Base-by-base conservation (phyloP, 1,284 basidiomycete genomes). In the Megacollybia platyphylla region DNA sequence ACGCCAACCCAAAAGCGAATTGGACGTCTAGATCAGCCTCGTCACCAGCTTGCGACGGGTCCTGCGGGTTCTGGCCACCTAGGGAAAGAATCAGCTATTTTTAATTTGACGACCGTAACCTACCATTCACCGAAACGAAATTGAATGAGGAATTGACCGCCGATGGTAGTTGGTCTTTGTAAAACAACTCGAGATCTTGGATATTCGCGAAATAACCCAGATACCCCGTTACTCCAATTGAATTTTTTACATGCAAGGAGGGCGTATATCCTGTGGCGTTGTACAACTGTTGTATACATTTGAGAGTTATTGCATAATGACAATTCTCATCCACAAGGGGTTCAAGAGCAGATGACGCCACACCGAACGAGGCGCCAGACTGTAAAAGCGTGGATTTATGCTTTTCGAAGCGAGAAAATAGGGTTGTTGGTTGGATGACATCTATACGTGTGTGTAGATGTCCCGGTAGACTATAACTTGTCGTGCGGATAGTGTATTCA, bases 11-110 rank as follows among this genome's bases (percentile, higher is more conserved):
- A 48, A 73, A 78, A 1, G 68, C 79, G 61, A 71, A 82, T 55
- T 79, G 81, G 5, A 64, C 69, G 55, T 84, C 87, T 47, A 89
- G 59, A 51, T 85, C 70, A 9, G 84, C 85, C 57, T 89, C 86
- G 4, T 52, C 55, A 1, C 81, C 83, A 8, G 81, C 73, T 13
- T 61, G 59, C 0, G 57, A 53, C 11, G 61, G 47, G 29, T 53
- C 73, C 57, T 89, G 85, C 47, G 68, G 65, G 52, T 87, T 85
- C 44, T 65, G 41, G 2, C 75, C 80, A 42, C 72, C 79, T 69
- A 42, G 6, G 24, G 41, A 41, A 27, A 43, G 42, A 36, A 42
- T 17, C 20, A 28, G 36, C 10, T 20, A 5, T 27, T 5, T 10
- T 8, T 20, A 28, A 10, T 45, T 43, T 13, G 8, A 44, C 29